Conservation (phyloP, 148 eudicot species). For the Mesembryanthemum crystallinum region DNA sequence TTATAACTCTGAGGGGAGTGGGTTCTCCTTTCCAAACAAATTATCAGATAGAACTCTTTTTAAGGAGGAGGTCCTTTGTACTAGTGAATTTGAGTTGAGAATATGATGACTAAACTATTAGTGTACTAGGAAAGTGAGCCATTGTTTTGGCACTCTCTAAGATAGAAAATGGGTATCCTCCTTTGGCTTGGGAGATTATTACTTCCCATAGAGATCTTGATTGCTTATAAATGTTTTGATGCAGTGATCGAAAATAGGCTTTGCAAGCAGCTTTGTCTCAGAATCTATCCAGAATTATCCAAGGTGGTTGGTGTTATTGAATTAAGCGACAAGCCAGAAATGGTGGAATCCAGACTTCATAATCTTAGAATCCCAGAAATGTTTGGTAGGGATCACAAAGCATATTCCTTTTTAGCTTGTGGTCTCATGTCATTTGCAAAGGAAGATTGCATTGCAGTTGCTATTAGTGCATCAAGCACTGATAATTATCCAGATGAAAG, state of each 20-base stretch:
- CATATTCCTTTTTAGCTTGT: constrained; percentile 44
- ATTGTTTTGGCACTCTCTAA: neutral
- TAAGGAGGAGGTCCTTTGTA: neutral
- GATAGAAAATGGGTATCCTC: neutral
- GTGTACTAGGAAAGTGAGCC: neutral
- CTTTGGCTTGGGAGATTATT: neutral
- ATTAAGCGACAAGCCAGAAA: constrained; percentile 19
- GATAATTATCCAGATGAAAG: constrained; percentile 57
- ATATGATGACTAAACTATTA: neutral
- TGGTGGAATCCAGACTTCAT: constrained; percentile 12
- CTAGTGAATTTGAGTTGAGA: neutral
- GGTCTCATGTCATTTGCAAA: constrained; percentile 30
- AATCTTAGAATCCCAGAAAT: constrained; percentile 3
- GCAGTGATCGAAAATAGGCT: constrained; percentile 60
- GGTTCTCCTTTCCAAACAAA: neutral
- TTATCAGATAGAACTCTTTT: neutral
- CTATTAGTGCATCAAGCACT: constrained; percentile 66
- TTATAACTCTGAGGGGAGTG: too few relatives aligned
- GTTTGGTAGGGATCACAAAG: constrained; percentile 43
- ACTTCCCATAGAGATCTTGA: neutral
- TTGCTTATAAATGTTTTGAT: constrained; percentile 14
- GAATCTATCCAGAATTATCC: constrained; percentile 47
- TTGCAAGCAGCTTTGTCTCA: constrained; percentile 55
- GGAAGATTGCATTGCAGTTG: constrained; percentile 36
- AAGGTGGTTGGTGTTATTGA: constrained; percentile 35